These are phyloP conservation scores for Kodamaea hsintzibuensis DNA, from an alignment of 805 yeast genomes.

Conservation along the genomic window DNA sequence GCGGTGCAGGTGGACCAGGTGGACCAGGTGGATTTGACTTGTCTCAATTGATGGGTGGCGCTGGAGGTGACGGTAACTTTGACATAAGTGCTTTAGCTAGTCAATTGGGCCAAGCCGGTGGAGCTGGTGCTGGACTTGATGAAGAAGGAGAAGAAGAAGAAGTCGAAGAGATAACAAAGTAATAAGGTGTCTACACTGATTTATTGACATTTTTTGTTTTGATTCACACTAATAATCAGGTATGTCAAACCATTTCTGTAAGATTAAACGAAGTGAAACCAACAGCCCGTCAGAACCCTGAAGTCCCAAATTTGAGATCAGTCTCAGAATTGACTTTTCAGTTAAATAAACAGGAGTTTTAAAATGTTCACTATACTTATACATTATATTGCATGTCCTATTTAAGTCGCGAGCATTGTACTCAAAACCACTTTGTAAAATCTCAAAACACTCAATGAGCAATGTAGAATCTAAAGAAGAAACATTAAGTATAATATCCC, in stretches of 20 bases:
- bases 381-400: background rate
- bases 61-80: conserved; percentile 32
- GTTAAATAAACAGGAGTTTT: background rate
- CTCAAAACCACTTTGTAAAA: background rate
- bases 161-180: conserved; percentile 17
- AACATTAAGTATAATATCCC: background rate
- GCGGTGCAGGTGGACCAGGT: conserved; percentile 32
- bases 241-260: conserved; percentile 2
- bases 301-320: background rate
- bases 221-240: background rate
- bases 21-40: conserved; percentile 30
- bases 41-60: conserved; percentile 34
- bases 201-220: background rate
- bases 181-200: background rate
- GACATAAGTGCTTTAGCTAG: conserved; percentile 42
- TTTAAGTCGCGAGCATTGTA: conserved; percentile 1
- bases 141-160: conserved; percentile 25
- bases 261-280: background rate
- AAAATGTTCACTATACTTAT: background rate
- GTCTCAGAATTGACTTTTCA: background rate
- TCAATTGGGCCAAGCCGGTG: conserved; percentile 45
- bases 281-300: background rate
- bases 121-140: conserved; percentile 23
- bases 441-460: background rate
- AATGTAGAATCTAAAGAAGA: background rate